Base-by-base conservation (phyloP, 1,139 yeast genomes). In the Nakaseomyces glabratus region DNA sequence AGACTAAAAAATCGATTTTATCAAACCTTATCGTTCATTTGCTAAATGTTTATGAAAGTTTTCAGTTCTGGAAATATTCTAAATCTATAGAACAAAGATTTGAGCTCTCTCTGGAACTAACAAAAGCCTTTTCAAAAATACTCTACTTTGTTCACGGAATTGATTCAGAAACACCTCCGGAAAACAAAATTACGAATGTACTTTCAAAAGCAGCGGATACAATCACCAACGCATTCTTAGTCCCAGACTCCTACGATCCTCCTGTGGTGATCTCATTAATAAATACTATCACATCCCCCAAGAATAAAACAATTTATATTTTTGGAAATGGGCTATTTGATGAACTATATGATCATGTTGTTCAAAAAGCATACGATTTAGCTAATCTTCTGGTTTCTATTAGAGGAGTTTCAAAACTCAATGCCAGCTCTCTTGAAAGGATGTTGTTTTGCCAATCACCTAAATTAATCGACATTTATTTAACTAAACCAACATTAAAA, bases 1-100 rank as follows among this genome's bases (percentile, higher is more conserved):
- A 68, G 49, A 58, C 73, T 50, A 78, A 76, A 47, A 58, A 69
- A 3, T 69, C 65, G 13, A 74, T 82, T 3, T 52, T 85, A 25
- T 61, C 66, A n/a, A 71, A 71, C 40, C 61, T 84, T 35, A 61
- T 71, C 1, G 56, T 62, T 6, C 84, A 80, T 52, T 62, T 77
- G 36, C 58, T 82, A 13, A 70, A 69, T 35, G 71, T 84, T 0
- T 84, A 78, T 57, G 95, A 85, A 49, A 76, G 84, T 44, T 82
- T 78, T 49, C 61, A 69, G 5, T 74, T 70, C 48, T 84, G 95
- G 78, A 69, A 74, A 40, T 85, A 76, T 53, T 60, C 63, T 20
- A 57, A 68, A n/a, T 23, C 24, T 17, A 62, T 72, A 1, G 57
- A 62, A 33, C 84, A 85, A 49, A 73, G 76, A 43, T 64, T 73